Evolutionary conservation across 1,284 basidiomycete genomes (phyloP).

Genomic region (Meira miltonrushii): DNA sequence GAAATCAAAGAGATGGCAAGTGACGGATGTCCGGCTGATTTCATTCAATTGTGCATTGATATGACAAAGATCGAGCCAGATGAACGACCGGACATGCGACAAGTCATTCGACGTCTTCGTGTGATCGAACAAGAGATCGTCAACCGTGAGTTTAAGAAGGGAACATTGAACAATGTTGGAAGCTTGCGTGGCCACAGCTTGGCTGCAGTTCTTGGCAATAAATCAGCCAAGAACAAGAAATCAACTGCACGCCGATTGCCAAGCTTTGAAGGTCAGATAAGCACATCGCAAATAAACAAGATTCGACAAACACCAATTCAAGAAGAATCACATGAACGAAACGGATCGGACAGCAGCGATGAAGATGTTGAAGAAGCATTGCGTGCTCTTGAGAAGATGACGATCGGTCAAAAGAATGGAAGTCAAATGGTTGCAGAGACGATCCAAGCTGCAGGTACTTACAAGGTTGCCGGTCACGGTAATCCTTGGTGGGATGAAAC

Average conservation of each 20-base stretch:
- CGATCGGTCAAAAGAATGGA: slow-evolving; percentile 20
- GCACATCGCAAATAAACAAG: background rate
- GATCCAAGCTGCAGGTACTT: slow-evolving; percentile 29
- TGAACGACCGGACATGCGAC: slow-evolving; percentile 69
- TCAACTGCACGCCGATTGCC: slow-evolving; percentile 66
- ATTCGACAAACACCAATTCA: background rate
- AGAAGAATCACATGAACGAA: slow-evolving; percentile 4
- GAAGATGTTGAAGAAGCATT: slow-evolving; percentile 45
- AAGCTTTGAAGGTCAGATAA: slow-evolving; percentile 71
- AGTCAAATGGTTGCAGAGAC: slow-evolving; percentile 15
- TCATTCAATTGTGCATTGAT: slow-evolving; percentile 71
- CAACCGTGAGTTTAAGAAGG: slow-evolving; percentile 31
- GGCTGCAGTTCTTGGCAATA: slow-evolving; percentile 31
- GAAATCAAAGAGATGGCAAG: slow-evolving; percentile 70
- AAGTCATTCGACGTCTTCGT: slow-evolving; percentile 69
- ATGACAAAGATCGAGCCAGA: slow-evolving; percentile 69
- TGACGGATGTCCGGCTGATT: slow-evolving; percentile 70
- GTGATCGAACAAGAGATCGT: slow-evolving; percentile 69
- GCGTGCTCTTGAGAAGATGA: slow-evolving; percentile 39
- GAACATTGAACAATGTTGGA: slow-evolving; percentile 62
- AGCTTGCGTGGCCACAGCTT: slow-evolving; percentile 56
- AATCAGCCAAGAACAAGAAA: slow-evolving; percentile 16
- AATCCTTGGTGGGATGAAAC: slow-evolving; percentile 48
- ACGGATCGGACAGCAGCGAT: slow-evolving; percentile 15
- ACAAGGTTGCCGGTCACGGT: slow-evolving; percentile 44